Percentiles rank a stretch among this genome's conserved stretches.
These are phyloP conservation scores for Haematococcus lacustris DNA, from an alignment of 139 green algal species.

Conservation along the genomic window DNA sequence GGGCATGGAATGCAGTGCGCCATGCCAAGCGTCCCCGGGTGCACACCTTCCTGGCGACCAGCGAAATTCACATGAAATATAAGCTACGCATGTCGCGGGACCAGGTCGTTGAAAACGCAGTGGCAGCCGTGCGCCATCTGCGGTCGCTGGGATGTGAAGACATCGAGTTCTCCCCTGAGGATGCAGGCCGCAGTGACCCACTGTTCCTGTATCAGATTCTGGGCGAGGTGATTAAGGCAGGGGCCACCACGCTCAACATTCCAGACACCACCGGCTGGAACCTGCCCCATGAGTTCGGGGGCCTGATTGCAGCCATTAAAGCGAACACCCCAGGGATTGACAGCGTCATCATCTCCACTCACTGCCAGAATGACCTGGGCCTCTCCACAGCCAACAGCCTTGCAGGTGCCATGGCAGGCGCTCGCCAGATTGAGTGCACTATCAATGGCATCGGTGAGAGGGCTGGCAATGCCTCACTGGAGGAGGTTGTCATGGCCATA, in stretches of 20 bases:
- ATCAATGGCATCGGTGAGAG: conserved; percentile 99
- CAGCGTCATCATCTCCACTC: conserved; percentile 88
- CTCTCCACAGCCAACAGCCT: conserved; percentile 94
- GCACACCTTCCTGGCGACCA: conserved; percentile 97
- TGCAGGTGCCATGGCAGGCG: conserved; percentile 64
- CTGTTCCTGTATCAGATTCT: conserved; percentile 89
- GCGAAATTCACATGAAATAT: conserved; percentile 94
- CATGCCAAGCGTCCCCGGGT: conserved; percentile 83
- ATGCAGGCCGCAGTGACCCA: conserved; percentile 84
- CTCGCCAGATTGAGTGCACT: conserved; percentile 92
- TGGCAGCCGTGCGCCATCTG: conserved; percentile 81
- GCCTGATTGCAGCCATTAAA: conserved; percentile 81
- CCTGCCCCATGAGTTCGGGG: conserved; percentile 91
- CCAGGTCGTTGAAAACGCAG: conserved; percentile 86
- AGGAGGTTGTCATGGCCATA: conserved; percentile 95
- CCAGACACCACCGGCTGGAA: conserved; percentile 74
- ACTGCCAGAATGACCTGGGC: conserved; percentile 99
- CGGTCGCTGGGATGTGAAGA: conserved; percentile 84
- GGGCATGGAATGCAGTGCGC: conserved; percentile 83
- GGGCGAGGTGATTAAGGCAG: conserved; percentile 75
- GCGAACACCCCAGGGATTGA: conserved; percentile 75
- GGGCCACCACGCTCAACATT: conserved; percentile 98
- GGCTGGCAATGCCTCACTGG: conserved; percentile 91
- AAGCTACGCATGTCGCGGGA: conserved; percentile 83
- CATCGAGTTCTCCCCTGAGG: conserved; percentile 96